Conservation (phyloP, 179 eudicot species). For the Dionaea muscipula region DNA sequence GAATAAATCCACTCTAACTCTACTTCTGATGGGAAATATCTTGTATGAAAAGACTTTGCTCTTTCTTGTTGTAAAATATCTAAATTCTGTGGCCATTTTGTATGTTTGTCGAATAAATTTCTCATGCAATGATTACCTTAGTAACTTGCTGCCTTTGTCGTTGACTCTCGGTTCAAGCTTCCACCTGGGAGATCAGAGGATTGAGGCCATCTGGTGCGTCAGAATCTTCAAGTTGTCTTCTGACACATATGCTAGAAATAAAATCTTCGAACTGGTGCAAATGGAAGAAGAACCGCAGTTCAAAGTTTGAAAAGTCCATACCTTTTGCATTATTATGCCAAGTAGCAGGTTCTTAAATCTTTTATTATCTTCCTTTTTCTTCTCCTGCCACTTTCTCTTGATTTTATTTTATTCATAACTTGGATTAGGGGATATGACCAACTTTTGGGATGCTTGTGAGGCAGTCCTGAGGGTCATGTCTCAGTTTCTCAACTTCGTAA, state of each 20-base stretch:
- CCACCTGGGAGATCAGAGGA: conserved; percentile 80
- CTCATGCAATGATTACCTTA: not conserved
- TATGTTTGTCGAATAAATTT: too few species aligned
- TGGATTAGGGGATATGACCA: not conserved
- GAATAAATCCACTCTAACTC: too few species aligned
- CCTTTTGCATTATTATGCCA: conserved; percentile 81
- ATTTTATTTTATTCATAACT: not conserved
- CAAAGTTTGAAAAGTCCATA: conserved; percentile 70
- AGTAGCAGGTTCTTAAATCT: conserved; percentile 65
- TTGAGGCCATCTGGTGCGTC: conserved; percentile 28
- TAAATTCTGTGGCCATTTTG: not conserved
- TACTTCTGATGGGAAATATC: too few species aligned
- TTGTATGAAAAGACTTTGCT: too few species aligned
- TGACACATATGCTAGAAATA: conserved; percentile 80
- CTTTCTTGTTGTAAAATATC: too few species aligned
- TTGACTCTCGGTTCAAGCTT: conserved; percentile 45
- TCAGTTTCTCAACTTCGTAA: not conserved
- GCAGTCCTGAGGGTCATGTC: not conserved
- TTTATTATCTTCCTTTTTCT: conserved; percentile 1
- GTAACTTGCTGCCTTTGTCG: conserved; percentile 3
- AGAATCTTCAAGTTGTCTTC: conserved; percentile 49
- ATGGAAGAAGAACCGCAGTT: conserved; percentile 63
- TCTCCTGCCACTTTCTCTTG: not conserved
- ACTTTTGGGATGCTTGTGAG: not conserved
- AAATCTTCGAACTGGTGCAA: conserved; percentile 48